Evolutionary conservation across 768 basidiomycete species (phyloP).

Genomic region (Hortiboletus campestris): DNA sequence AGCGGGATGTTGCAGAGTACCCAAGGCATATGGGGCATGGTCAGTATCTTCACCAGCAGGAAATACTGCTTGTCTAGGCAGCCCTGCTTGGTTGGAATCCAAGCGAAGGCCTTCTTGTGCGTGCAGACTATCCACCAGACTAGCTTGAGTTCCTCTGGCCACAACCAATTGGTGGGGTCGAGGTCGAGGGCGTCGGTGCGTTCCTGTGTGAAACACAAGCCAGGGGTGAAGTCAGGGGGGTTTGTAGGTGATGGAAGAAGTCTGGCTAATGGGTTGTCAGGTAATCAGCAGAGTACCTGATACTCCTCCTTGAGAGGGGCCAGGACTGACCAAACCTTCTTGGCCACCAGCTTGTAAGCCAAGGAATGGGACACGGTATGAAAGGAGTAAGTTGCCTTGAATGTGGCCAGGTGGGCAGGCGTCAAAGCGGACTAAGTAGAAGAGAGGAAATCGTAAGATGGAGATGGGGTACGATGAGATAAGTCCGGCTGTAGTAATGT

Average conservation of each 20-base stretch:
- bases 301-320: no score
- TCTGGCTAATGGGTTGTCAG: no score
- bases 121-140: background rate
- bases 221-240: background rate
- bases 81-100: conserved; percentile 36
- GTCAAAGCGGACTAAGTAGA: no score
- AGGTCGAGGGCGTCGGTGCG: background rate
- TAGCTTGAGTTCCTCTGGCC: background rate
- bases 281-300: no score
- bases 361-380: no score
- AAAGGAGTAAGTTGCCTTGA: no score
- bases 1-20: conserved; percentile 32
- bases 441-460: no score
- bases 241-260: background rate
- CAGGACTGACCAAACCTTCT: no score
- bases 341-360: no score
- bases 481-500: no score
- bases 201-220: background rate
- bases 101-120: conserved; percentile 37
- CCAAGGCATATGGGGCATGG: conserved; percentile 35
- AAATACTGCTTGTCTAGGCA: conserved; percentile 33
- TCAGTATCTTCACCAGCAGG: conserved; percentile 30
- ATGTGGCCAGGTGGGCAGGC: no score
- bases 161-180: background rate
- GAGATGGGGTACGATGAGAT: no score